Conservation (phyloP, 2,329 filamentous ascomycete genomes). For the Aspergillus spinulosporus region DNA sequence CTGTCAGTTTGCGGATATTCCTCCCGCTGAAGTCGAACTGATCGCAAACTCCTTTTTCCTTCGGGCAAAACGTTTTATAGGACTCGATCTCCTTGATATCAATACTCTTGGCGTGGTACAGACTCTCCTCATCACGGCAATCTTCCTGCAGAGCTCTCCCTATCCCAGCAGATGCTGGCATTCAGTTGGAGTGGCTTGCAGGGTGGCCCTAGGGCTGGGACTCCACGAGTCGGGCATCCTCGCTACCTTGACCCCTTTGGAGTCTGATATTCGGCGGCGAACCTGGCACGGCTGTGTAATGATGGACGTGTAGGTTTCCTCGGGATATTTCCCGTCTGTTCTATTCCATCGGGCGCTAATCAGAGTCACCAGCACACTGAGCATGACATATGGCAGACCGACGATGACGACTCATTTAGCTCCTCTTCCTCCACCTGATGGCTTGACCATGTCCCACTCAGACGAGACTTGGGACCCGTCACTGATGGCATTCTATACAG, state of each 20-base stretch:
- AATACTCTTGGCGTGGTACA: slow-evolving; percentile 45
- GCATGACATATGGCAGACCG: slow-evolving; percentile 42
- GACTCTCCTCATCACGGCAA: slow-evolving; percentile 40
- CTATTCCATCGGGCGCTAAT: not conserved
- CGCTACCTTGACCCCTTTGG: slow-evolving; percentile 28
- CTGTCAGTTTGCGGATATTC: slow-evolving; percentile 41
- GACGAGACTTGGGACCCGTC: slow-evolving; percentile 15
- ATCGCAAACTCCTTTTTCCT: slow-evolving; percentile 38
- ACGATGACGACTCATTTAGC: slow-evolving; percentile 37
- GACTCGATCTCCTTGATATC: slow-evolving; percentile 42
- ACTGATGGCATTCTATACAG: slow-evolving; percentile 30
- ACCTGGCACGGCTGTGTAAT: slow-evolving; percentile 46
- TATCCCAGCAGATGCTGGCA: slow-evolving; percentile 48
- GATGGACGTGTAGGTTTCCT: slow-evolving; percentile 36
- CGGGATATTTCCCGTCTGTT: not conserved
- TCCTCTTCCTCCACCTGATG: slow-evolving; percentile 25
- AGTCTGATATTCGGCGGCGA: slow-evolving; percentile 39
- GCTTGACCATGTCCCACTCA: not conserved
- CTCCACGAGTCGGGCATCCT: slow-evolving; percentile 36
- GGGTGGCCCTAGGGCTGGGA: slow-evolving; percentile 45
- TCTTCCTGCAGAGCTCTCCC: slow-evolving; percentile 45
- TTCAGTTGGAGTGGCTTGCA: slow-evolving; percentile 44
- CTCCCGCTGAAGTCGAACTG: slow-evolving; percentile 29
- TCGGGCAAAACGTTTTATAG: slow-evolving; percentile 36
- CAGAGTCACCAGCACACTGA: slow-evolving; percentile 31